Conservation (phyloP, 257 asterid species). For the Osmanthus fragrans region DNA sequence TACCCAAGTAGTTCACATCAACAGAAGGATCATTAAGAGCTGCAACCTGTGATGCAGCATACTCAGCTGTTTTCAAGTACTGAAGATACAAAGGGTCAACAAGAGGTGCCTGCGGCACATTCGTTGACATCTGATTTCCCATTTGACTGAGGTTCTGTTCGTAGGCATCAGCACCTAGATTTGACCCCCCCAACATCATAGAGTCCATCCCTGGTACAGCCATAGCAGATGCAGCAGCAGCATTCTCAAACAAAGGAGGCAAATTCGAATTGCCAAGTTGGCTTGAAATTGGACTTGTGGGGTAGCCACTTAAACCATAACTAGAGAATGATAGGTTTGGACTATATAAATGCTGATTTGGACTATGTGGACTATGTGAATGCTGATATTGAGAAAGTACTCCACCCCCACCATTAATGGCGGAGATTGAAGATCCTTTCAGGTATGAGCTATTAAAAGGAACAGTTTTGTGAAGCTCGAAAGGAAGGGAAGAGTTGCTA, state of each 20-base stretch:
- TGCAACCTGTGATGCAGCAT: slow-evolving; percentile 41
- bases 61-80: slow-evolving; percentile 70
- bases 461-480: slow-evolving; percentile 48
- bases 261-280: slow-evolving; percentile 67
- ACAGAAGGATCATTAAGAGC: slow-evolving; percentile 68
- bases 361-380: slow-evolving; percentile 28
- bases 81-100: slow-evolving; percentile 83
- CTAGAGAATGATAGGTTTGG: slow-evolving; percentile 64
- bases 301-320: slow-evolving; percentile 63
- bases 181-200: slow-evolving; percentile 66
- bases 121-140: slow-evolving; percentile 70
- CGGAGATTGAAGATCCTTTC: slow-evolving; percentile 56
- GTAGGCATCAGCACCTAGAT: slow-evolving; percentile 50
- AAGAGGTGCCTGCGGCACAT: slow-evolving; percentile 49
- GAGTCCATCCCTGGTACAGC: slow-evolving; percentile 78
- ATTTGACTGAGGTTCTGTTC: slow-evolving; percentile 56
- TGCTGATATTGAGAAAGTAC: slow-evolving; percentile 53
- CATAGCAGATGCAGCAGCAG: slow-evolving; percentile 88
- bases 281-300: slow-evolving; percentile 68
- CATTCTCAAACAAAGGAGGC: slow-evolving; percentile 91
- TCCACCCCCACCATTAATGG: slow-evolving; percentile 52
- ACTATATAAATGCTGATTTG: slow-evolving; percentile 55
- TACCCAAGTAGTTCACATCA: slow-evolving; percentile 64
- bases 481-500: slow-evolving; percentile 40
- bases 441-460: slow-evolving; percentile 49